Evolutionary conservation across 495 filamentous ascomycete genomes (phyloP).

Genomic region (Penicillium bovifimosum): DNA sequence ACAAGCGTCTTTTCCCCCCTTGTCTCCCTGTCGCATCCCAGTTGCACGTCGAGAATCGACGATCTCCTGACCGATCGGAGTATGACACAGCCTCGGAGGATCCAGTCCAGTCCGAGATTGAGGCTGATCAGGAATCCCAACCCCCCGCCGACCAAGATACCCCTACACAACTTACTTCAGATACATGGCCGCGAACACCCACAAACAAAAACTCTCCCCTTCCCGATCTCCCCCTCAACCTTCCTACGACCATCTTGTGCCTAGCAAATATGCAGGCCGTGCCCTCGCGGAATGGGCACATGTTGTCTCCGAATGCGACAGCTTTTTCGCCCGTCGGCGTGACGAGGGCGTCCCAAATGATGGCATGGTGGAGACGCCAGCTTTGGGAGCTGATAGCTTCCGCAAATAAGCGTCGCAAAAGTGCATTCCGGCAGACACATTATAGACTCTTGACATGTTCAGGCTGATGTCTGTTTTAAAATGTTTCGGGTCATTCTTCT

Average conservation of each 20-base stretch:
- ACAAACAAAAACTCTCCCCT: slow-evolving; percentile 22
- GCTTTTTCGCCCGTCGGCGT: slow-evolving; percentile 81
- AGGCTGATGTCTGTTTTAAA: slow-evolving; percentile 1
- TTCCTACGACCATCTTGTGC: slow-evolving; percentile 27
- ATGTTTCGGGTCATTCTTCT: slow-evolving; percentile 6
- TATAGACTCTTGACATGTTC: slow-evolving; percentile 16
- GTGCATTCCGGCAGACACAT: background rate
- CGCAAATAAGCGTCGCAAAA: slow-evolving; percentile 39
- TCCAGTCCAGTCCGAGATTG: slow-evolving; percentile 14
- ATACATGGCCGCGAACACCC: slow-evolving; percentile 7
- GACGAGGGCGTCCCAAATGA: slow-evolving; percentile 77
- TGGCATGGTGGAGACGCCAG: slow-evolving; percentile 79
- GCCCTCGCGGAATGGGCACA: slow-evolving; percentile 89
- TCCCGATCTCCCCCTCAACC: slow-evolving; percentile 17
- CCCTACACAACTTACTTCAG: slow-evolving; percentile 2
- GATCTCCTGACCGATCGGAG: slow-evolving; percentile 23
- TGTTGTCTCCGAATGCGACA: slow-evolving; percentile 82
- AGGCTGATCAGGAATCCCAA: slow-evolving; percentile 11
- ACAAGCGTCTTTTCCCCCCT: slow-evolving; percentile 63
- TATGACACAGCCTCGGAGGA: slow-evolving; percentile 27
- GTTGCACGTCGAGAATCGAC: slow-evolving; percentile 37
- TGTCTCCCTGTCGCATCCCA: slow-evolving; percentile 67
- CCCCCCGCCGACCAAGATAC: background rate
- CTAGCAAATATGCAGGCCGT: slow-evolving; percentile 73
- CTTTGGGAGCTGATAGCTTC: slow-evolving; percentile 79